Base-by-base conservation (phyloP, 1,284 basidiomycete genomes). In the Boletus semigastroideus region DNA sequence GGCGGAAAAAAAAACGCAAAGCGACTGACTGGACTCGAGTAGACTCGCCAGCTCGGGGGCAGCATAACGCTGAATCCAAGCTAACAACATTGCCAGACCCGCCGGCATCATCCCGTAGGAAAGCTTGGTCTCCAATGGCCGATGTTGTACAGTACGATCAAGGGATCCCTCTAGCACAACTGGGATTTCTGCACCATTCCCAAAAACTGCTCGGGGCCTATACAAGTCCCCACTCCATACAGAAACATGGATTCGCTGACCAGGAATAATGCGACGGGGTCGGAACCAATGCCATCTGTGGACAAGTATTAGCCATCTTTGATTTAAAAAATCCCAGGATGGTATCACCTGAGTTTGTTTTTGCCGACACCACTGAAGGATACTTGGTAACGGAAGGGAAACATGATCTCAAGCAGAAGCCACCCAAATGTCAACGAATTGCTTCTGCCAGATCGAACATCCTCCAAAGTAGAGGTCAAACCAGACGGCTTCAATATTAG, bases 181-280 rank as follows among this genome's bases (percentile, higher is more conserved):
- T 2, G 45, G 47, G 16, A 58, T 47, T 2, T 46, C 45, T 5
- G 49, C 48, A 4, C 53, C 60, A 16, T 48, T 37, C 30, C 54
- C 51, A 4, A 42, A 19, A 9, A 42, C 43, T 5, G 61, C 59
- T 4, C 25, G 36, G 6, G 61, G 59, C 22, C 40, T 47, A 31
- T 63, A 61, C 4, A 22, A 36, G 10, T 47, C 49, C 7, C 40
- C 43, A 13, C 39, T 51, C n/a, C 57, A 25, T 22, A 60, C 46
- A 0, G 60, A 60, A 5, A 41, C 46, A n/a, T 61, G 61, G 5
- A 60, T 39, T 17, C 53, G 50, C 27, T 63, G 59, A 22, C 61
- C 61, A 2, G 58, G 55, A n/a, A 63, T 53, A 28, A 61, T 52
- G 27, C 45, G 43, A 31, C 55, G 59, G 0, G 46, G 47, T 3